Percentiles rank a stretch among this genome's conserved stretches.
Conservation (phyloP, 805 yeast species). For the Cyberlindnera subsufficiens region DNA sequence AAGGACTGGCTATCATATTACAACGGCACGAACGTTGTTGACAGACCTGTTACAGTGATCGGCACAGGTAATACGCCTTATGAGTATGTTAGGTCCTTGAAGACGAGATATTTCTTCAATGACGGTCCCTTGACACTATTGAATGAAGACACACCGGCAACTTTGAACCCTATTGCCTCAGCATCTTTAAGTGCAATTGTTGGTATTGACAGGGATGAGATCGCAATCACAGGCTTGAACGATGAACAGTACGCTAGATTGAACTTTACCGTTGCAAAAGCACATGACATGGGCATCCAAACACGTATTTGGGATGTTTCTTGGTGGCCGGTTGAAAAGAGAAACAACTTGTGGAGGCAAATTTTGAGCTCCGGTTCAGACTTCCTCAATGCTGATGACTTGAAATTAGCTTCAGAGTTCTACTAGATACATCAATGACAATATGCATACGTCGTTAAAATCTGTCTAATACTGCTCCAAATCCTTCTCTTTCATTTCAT, state of each 20-base stretch:
- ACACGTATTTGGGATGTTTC: slow-evolving; percentile 74
- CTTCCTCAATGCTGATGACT: slow-evolving; percentile 61
- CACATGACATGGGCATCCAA: slow-evolving; percentile 46
- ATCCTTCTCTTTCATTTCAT: slow-evolving; percentile 30
- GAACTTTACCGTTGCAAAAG: slow-evolving; percentile 26
- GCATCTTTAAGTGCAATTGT: slow-evolving; percentile 33
- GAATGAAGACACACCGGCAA: slow-evolving; percentile 16
- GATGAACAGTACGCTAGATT: slow-evolving; percentile 30
- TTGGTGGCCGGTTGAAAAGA: slow-evolving; percentile 54
- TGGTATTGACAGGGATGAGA: slow-evolving; percentile 5
- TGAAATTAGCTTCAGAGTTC: slow-evolving; percentile 31
- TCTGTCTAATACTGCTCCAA: slow-evolving; percentile 16
- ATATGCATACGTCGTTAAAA: too few species aligned
- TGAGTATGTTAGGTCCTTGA: slow-evolving; percentile 26
- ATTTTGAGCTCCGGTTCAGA: slow-evolving; percentile 47
- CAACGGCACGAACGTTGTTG: slow-evolving; percentile 28
- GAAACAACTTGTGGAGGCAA: slow-evolving; percentile 44
- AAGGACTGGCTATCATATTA: slow-evolving; percentile 46
- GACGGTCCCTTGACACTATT: slow-evolving; percentile 43
- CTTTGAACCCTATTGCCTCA: slow-evolving; percentile 35
- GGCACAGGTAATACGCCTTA: slow-evolving; percentile 67
- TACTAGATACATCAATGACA: not conserved
- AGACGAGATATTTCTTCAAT: slow-evolving; percentile 34
- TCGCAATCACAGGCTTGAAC: slow-evolving; percentile 27
- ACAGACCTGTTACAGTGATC: slow-evolving; percentile 58